Base-by-base conservation (phyloP, 768 basidiomycete genomes). In the Cyclocybe aegerita region DNA sequence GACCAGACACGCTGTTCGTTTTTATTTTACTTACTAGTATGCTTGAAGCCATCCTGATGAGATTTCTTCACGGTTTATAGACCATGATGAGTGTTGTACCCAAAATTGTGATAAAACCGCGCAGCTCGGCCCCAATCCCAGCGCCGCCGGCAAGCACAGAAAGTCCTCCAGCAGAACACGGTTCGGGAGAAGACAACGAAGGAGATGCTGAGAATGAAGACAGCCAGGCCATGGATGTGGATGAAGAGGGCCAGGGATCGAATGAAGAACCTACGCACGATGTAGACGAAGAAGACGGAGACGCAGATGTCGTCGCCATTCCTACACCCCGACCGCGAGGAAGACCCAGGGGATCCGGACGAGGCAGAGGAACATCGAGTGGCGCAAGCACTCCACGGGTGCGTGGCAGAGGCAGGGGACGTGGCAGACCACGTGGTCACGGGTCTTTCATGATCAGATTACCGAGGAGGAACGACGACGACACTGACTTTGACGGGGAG, bases 41-140 rank as follows among this genome's bases (percentile, higher is more conserved):
- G 23, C 23, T 23, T 23, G 23, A 4, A 23, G 23, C 23, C 23
- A 23, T 23, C 4, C 23, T 23, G 23, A 23, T 4, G 23, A 23
- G 23, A 23, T 23, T 23, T 23, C 23, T 23, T 23, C 23, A 23
- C n/a, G n/a, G n/a, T n/a, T n/a, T 43, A n/a, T 11, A 43, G 32
- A 7, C 31, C 9, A 51, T 49, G 40, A 54, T 48, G 16, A 49
- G 59, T 31, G 40, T 64, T 35, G 64, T 72, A 35, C 68, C 75
- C 34, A 80, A 78, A 69, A 80, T 80, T 52, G 70, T 80, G 45
- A 78, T 80, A 46, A 78, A 75, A 58, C 70, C 77, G 15, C 70
- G 76, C 32, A 50, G 62, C 9, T 56, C 69, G 37, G 46, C 59
- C 38, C 51, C 49, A 43, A 54, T 59, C 39, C 46, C 57, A 44